Evolutionary conservation across 176 grass and related monocot species (phyloP).

Genomic region (Musa troglodytarum): DNA sequence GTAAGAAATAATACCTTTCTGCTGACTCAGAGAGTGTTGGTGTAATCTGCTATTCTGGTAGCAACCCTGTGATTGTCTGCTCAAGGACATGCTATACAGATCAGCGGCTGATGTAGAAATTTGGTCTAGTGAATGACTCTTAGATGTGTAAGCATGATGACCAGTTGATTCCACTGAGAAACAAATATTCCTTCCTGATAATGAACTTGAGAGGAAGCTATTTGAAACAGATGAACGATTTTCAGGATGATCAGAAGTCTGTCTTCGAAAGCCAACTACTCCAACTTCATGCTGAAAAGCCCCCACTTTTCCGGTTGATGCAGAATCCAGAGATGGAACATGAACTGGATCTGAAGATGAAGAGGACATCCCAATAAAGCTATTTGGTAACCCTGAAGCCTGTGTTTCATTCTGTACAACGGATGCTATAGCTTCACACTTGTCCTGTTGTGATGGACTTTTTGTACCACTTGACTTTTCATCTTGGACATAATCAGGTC

Average conservation of each 20-base stretch:
- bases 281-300: slow-evolving; percentile 29
- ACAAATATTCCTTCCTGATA: slow-evolving; percentile 30
- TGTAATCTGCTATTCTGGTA: slow-evolving; percentile 27
- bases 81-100: slow-evolving; percentile 30
- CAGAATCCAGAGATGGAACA: slow-evolving; percentile 19
- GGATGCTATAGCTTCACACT: no score
- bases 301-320: slow-evolving; percentile 29
- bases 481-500: background rate
- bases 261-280: slow-evolving; percentile 30
- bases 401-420: no score
- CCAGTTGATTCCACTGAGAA: slow-evolving; percentile 22
- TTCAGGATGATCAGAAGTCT: slow-evolving; percentile 15
- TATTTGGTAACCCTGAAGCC: slow-evolving; percentile 14
- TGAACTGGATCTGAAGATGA: slow-evolving; percentile 36
- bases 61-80: slow-evolving; percentile 24
- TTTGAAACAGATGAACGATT: slow-evolving; percentile 28
- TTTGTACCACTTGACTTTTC: slow-evolving; percentile 1
- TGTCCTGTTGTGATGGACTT: slow-evolving; percentile 8
- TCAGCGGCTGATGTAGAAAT: slow-evolving; percentile 22
- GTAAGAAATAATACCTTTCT: no score
- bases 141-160: slow-evolving; percentile 30
- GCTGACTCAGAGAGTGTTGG: no score
- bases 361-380: slow-evolving; percentile 22
- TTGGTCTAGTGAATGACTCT: slow-evolving; percentile 31
- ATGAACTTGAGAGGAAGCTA: slow-evolving; percentile 18